A percentile compares a stretch with the other conserved stretches of the same genome.
Evolutionary conservation across 2,329 filamentous ascomycete genomes (phyloP).

Genomic region (Trichoderma oligosporum): DNA sequence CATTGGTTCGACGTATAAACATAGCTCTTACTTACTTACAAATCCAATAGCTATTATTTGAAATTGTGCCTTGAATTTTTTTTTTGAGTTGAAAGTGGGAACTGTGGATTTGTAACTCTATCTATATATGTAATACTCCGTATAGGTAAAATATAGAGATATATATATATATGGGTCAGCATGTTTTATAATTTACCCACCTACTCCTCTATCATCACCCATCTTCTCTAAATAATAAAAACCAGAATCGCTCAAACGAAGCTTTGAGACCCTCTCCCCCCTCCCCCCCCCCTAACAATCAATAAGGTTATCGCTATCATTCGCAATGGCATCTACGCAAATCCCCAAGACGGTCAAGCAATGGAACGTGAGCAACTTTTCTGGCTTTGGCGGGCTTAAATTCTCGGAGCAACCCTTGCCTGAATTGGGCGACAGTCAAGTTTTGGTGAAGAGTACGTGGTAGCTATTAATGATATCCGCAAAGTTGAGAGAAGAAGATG

Average conservation of each 20-base stretch:
- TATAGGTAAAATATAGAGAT: too few relatives aligned
- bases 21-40: not conserved
- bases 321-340: slow-evolving; percentile 4
- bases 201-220: not conserved
- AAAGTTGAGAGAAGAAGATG: not conserved
- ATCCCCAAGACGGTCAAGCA: slow-evolving; percentile 44
- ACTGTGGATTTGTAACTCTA: too few relatives aligned
- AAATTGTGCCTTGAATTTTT: not conserved
- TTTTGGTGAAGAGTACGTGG: slow-evolving; percentile 58
- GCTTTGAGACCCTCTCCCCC: too few relatives aligned
- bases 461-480: not conserved
- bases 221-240: not conserved
- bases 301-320: too few relatives aligned
- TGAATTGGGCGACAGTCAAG: slow-evolving; percentile 63
- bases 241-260: not conserved
- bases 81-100: not conserved
- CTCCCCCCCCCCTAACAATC: too few relatives aligned
- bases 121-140: too few relatives aligned
- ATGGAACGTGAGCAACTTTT: slow-evolving; percentile 48
- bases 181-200: not conserved
- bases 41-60: not conserved
- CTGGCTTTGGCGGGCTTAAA: slow-evolving; percentile 56
- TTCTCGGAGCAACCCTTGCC: slow-evolving; percentile 56
- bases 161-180: not conserved
- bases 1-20: not conserved